Conservation (phyloP, 345 rosid species). For the Hypericum perforatum region DNA sequence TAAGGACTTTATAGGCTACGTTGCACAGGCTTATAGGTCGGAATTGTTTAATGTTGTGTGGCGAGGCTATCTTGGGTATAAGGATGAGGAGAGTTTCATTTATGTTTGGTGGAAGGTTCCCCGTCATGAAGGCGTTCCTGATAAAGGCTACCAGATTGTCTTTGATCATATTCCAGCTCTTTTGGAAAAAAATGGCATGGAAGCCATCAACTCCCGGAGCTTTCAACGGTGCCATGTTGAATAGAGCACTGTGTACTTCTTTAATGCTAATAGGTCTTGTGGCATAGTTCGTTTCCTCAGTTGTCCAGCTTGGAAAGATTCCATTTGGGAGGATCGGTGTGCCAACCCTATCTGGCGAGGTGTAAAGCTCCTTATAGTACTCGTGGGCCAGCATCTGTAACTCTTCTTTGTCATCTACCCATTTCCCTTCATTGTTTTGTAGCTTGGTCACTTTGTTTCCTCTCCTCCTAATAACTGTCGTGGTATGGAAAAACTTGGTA, state of each 20-base stretch:
- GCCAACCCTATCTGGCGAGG: too few species aligned
- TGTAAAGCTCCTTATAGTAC: too few species aligned
- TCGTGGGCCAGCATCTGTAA: too few species aligned
- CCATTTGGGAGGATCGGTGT: too few species aligned
- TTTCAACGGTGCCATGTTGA: not conserved
- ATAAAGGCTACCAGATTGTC: not conserved
- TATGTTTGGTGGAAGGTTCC: not conserved
- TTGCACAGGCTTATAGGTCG: too few species aligned
- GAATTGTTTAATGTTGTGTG: too few species aligned
- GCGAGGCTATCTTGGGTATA: too few species aligned
- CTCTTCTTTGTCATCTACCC: too few species aligned
- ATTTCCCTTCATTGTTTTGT: too few species aligned
- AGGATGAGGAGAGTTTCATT: not conserved
- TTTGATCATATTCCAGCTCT: not conserved
- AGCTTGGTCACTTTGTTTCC: not conserved
- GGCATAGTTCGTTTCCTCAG: not conserved
- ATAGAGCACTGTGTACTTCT: not conserved
- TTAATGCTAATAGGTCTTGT: not conserved
- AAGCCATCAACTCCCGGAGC: not conserved
- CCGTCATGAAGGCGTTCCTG: not conserved
- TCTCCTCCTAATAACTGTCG: not conserved
- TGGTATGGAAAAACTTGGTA: not conserved
- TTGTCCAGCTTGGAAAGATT: not conserved
- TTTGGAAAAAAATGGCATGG: not conserved
- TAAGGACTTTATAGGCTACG: too few species aligned